Evolutionary conservation across 139 green algal genomes (phyloP).

Genomic region (Diplosphaera chodatii): DNA sequence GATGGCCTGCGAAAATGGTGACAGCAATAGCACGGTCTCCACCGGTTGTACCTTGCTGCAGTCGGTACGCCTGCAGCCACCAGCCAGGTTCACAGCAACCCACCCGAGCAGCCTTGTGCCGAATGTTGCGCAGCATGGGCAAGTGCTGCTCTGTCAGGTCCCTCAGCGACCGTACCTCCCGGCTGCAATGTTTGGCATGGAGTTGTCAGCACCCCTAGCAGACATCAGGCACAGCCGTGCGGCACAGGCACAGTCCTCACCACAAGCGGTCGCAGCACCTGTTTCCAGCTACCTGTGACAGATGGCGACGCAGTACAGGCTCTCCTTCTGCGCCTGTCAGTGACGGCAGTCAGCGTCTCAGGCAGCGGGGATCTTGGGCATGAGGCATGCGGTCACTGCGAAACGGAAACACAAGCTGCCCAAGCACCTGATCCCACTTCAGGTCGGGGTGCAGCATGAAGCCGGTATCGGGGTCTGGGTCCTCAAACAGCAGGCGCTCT

Average conservation of each 20-base stretch:
- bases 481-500: slow-evolving; percentile 55
- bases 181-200: no score
- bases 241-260: no score
- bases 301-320: slow-evolving; percentile 57
- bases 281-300: slow-evolving; percentile 10
- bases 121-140: slow-evolving; percentile 45
- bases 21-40: no score
- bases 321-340: slow-evolving; percentile 22
- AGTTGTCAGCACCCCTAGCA: no score
- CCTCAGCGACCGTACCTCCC: slow-evolving; percentile 35
- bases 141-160: slow-evolving; percentile 32
- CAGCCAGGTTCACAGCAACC: no score
- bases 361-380: no score
- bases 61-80: no score
- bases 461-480: slow-evolving; percentile 32
- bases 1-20: slow-evolving; percentile 30
- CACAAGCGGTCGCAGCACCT: no score
- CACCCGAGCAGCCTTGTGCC: slow-evolving; percentile 20
- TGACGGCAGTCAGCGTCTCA: not conserved
- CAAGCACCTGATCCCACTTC: slow-evolving; percentile 30
- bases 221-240: no score
- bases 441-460: slow-evolving; percentile 61
- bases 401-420: no score
- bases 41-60: no score
- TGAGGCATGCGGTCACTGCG: no score